Base-by-base conservation (phyloP, 371 early-diverging fungal genomes). In the Mycotypha africana region DNA sequence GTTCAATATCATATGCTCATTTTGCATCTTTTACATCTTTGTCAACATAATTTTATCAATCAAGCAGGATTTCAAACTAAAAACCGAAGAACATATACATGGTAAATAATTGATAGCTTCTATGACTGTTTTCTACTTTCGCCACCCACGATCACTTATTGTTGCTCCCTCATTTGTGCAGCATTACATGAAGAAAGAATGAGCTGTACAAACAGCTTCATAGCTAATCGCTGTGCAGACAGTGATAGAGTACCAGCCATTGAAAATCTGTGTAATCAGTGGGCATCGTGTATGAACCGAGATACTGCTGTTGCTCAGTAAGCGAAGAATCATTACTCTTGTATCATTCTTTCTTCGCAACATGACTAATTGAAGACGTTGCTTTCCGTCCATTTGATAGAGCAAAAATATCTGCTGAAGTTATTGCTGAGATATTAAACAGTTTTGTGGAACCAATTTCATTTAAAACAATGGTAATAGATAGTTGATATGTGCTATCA, bases 381-480 rank as follows among this genome's bases (percentile, higher is more conserved):
- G 35, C 24, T 14, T 21, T n/a, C 15, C 11, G 21, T 34, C 28
- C 16, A 15, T 11, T 32, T 39, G 16, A 11, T 44, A 70, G 82
- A 23, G 74, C 72, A 11, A 78, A 81, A 54, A 73, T 89, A 12
- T 84, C 84, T 2, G 91, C 89, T 3, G 89, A 91, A 57, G 83
- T 86, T 0, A 60, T 89, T 41, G 91, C 88, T 14, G 89, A 88
- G 39, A 87, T 88, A 16, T 56, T 89, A 26, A 89, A 86, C 41
- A 79, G 86, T 36, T 81, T 91, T 49, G 74, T 89, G 17, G 89
- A 89, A 21, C 85, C 88, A 2, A 70, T 91, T n/a, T 86, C 88
- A 14, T 78, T 82, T 41, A 91, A 91, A 49, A 81, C 90, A 0
- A 74, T 91, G 83, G 82, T 80, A 69, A 58, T 2, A n/a, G n/a